Base-by-base conservation (phyloP, 768 basidiomycete genomes). In the Mrakia blollopis region DNA sequence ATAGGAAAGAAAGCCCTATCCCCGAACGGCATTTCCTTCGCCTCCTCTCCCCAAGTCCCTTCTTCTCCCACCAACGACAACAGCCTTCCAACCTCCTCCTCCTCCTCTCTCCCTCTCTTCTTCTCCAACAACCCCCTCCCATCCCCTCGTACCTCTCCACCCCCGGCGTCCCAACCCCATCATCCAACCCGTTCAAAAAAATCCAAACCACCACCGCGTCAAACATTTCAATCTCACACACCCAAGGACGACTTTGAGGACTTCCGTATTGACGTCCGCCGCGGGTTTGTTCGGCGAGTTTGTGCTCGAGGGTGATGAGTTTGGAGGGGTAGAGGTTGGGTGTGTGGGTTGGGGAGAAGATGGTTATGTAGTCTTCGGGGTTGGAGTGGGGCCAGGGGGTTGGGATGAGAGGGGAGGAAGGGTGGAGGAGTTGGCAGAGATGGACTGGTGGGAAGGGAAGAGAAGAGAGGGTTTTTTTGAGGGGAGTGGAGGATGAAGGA, bases 161-260 rank as follows among this genome's bases (percentile, higher is more conserved):
- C 10, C 69, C 60, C 0, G 78, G 78, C 9, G 78, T 75, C 14
- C 44, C 65, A 41, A 32, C 35, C 30, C 78, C 78, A 32, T 78
- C 78, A 52, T 78, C 78, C 21, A 72, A 30, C 60, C 78, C 78
- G 30, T 74, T 61, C 54, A 50, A 50, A 61, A 78, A 78, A 4
- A 62, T 74, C 78, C 78, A 78, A 23, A 78, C 61, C 30, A 78
- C 62, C 47, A 63, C 13, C 4, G 65, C 61, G 41, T 78, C 73
- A 14, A 39, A 57, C 18, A 44, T 30, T 25, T 74, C 60, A 25
- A 74, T 28, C 21, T 50, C 52, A 50, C 78, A 78, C 7, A 71
- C 39, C 74, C 74, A 78, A 18, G 68, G 67, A 2, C 78, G 28
- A 57, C 70, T 67, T 5, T 70, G 54, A 23, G 61, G 68, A 23